These are phyloP conservation scores for Clarireedia sp. DNA, from an alignment of 2,329 filamentous ascomycete genomes.

Conservation along the genomic window DNA sequence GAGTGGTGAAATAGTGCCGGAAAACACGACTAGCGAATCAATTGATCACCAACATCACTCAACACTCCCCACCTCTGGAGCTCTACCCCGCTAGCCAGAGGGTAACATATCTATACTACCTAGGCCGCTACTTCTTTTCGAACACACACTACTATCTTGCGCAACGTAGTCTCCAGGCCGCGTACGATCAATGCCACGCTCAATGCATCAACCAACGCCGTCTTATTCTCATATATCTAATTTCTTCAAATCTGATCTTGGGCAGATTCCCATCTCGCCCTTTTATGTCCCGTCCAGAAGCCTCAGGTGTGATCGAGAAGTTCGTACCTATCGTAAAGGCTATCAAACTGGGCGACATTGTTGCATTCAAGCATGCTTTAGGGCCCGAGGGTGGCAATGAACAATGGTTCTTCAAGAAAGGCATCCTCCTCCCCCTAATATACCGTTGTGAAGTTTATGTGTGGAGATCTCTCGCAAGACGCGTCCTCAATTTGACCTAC, in stretches of 20 bases:
- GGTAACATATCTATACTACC: constrained; percentile 89
- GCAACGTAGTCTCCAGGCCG: constrained; percentile 64
- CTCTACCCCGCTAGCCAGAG: constrained; percentile 80
- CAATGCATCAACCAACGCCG: constrained; percentile 70
- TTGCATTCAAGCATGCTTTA: constrained; percentile 63
- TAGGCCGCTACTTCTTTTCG: constrained; percentile 82
- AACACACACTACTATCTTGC: constrained; percentile 78
- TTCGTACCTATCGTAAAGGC: constrained; percentile 69
- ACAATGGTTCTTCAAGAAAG: constrained; percentile 67
- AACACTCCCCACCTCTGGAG: constrained; percentile 70
- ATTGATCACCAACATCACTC: constrained; percentile 81
- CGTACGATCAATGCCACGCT: constrained; percentile 69
- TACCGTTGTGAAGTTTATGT: constrained; percentile 74
- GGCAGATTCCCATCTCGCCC: constrained; percentile 68
- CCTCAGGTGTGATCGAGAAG: constrained; percentile 51
- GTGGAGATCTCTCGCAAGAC: constrained; percentile 75
- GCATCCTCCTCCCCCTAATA: constrained; percentile 66
- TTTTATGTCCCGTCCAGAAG: constrained; percentile 65
- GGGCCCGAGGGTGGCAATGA: constrained; percentile 45
- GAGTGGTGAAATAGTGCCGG: constrained; percentile 47
- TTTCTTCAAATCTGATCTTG: constrained; percentile 74
- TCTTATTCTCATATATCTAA: constrained; percentile 74
- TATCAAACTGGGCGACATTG: constrained; percentile 66
- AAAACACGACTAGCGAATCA: constrained; percentile 79
- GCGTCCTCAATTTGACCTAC: constrained; percentile 71